phyloP scores from a whole-genome alignment of 371 early-diverging fungal species.

The Rhizopus sp. region DNA sequence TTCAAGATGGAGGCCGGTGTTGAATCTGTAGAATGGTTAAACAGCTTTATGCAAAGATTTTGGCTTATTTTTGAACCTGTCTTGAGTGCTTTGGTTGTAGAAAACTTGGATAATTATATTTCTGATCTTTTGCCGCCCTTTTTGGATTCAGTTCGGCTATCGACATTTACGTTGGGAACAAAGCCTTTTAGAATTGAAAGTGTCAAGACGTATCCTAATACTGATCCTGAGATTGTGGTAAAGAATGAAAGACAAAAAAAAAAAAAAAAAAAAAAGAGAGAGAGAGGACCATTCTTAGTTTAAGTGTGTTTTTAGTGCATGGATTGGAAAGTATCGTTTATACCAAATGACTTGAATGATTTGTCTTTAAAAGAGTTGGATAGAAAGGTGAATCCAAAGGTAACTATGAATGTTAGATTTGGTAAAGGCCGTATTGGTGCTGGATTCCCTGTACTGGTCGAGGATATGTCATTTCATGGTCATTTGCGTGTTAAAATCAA shows the following conservation, averaged over 20 bases:
- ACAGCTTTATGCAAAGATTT: slow-evolving; percentile 84
- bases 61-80: slow-evolving; percentile 98
- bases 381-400: slow-evolving; percentile 84
- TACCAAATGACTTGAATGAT: slow-evolving; percentile 77
- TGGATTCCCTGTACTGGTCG: slow-evolving; percentile 91
- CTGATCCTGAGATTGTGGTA: slow-evolving; percentile 83
- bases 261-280: slow-evolving; percentile 7
- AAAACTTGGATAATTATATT: slow-evolving; percentile 74
- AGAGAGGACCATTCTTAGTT: background rate
- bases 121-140: slow-evolving; percentile 85
- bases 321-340: slow-evolving; percentile 91
- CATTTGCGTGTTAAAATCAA: slow-evolving; percentile 80
- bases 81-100: slow-evolving; percentile 78
- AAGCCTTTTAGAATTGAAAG: slow-evolving; percentile 92
- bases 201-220: slow-evolving; percentile 75
- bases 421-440: slow-evolving; percentile 92
- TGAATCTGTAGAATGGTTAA: slow-evolving; percentile 98
- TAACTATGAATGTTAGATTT: slow-evolving; percentile 87
- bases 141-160: slow-evolving; percentile 88
- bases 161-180: slow-evolving; percentile 97
- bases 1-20: slow-evolving; percentile 53
- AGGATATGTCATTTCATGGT: slow-evolving; percentile 92
- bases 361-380: slow-evolving; percentile 66
- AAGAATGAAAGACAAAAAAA: slow-evolving; percentile 7
- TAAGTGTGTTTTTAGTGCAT: slow-evolving; percentile 58